phyloP scores from a whole-genome alignment of 148 eudicot genomes.

The Silene uniflora region DNA sequence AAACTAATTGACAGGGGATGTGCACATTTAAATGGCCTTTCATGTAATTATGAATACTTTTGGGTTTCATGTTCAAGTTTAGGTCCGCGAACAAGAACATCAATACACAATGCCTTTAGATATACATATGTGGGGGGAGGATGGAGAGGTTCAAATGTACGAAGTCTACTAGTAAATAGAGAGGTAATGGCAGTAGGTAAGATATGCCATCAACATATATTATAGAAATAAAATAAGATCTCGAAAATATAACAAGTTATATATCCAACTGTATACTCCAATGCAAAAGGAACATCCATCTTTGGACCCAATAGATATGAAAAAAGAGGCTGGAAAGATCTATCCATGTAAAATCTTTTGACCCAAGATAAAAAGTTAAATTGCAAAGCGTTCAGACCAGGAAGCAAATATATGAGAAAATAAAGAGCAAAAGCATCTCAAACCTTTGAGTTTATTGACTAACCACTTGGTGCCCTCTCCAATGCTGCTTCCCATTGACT shows the following conservation, averaged over 20 bases:
- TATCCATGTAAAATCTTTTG: background rate
- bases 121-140: too few species aligned
- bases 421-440: conserved; percentile 27
- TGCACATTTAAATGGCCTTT: too few species aligned
- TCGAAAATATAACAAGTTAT: background rate
- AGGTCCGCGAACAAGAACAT: too few species aligned
- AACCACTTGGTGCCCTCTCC: conserved; percentile 77
- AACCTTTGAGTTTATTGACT: conserved; percentile 85
- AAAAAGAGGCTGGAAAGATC: background rate
- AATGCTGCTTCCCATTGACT: conserved; percentile 79
- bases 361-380: background rate
- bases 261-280: too few species aligned
- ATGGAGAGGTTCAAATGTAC: too few species aligned
- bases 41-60: too few species aligned
- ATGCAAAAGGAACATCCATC: background rate
- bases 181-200: background rate
- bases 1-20: too few species aligned
- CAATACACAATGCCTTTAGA: too few species aligned
- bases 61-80: too few species aligned
- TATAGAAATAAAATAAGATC: background rate
- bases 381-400: background rate
- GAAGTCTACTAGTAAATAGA: background rate
- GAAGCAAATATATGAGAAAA: background rate
- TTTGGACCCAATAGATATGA: background rate
- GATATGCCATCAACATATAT: too few species aligned